Evolutionary conservation across 139 green algal species (phyloP), one percentile per base, ranked within the genome.

Genomic region (Bryopsis sp.): DNA sequence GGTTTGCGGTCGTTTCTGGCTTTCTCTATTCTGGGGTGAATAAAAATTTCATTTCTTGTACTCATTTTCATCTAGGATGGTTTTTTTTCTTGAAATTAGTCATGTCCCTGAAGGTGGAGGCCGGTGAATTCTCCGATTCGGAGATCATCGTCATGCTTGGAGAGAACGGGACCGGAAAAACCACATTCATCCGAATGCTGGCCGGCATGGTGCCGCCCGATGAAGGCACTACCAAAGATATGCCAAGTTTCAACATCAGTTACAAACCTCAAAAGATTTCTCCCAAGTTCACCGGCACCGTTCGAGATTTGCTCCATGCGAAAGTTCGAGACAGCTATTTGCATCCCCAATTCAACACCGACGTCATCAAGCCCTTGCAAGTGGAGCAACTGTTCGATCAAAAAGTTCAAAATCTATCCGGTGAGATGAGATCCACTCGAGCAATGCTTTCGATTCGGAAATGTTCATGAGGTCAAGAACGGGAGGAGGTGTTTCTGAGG

Each of bases 261-360:
- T 97, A 98, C 86, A 99, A 99, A 85, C 94, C 94, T 8, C 94
- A 99, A 84, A 98, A 98, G 84, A 99, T 99, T 78, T 88, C 77
- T 8, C 94, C 94, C 68, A 99, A 97, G 80, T 99, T 98, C 77
- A 83, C 89, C 35, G 83, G 86, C 47, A 95, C 84, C 26, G 87
- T 97, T 50, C 82, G 94, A 39, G 77, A 93, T 58, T 83, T 99
- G 75, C 87, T 99, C 67, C 86, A 96, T 81, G 96, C 95, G 86
- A 90, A 91, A 78, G 93, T 96, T 75, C 80, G 88, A 24, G 89
- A 97, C 69, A 82, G 72, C 32, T 97, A 95, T 80, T 76, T 97
- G 47, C 93, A 98, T 78, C 93, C 93, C 32, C 90, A 95, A 73
- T 95, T 95, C 75, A 76, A 82, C 60, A 78, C 81, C 1, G 90